Base-by-base conservation (phyloP, 2,329 filamentous ascomycete genomes). In the Chaetomium olivaceum region DNA sequence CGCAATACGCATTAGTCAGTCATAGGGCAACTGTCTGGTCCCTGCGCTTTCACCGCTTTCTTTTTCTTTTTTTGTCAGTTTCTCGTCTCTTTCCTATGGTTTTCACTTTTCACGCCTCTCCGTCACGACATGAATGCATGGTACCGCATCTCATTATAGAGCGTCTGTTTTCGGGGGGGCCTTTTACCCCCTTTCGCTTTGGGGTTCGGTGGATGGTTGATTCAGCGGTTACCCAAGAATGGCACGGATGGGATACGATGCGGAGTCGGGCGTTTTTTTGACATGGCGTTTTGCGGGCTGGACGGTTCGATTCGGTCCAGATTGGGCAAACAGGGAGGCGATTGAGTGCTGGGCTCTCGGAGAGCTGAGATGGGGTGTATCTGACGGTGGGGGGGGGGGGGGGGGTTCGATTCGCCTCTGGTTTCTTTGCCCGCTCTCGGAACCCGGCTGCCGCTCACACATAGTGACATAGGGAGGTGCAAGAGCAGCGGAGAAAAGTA, bases 91-190 rank as follows among this genome's bases (percentile, higher is more conserved):
- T 58, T 46, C 19, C 9, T 23, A 31, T 11, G 39, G 12, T 29
- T 43, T 43, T 43, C 39, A 16, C 4, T 43, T 43, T n/a, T 43
- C 16, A 43, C 16, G 39, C 39, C 39, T 43, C 39, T n/a, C 39
- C 39, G 39, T 58, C 43, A 56, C 39, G 52, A 57, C 14, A 57
- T 36, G 51, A 57, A 55, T n/a, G 19, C n/a, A 52, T 54, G 31
- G n/a, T 33, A 57, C 25, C 31, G 39, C 56, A 58, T 25, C 36
- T 39, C 43, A 48, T 54, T 63, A 58, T 63, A 63, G 61, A 63
- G 29, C 61, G 61, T 51, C 23, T 51, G 21, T 21, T 54, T 58
- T 57, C 23, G 27, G 12, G 33, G 25, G 23, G 6, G 5, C 7
- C 43, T 39, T 54, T 61, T 5, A 1, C 11, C n/a, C 21, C n/a